A percentile compares a stretch with the other conserved stretches of the same genome.
phyloP scores from a whole-genome alignment of 2,329 filamentous ascomycete species.

The Davidsoniella neocaledoniae region DNA sequence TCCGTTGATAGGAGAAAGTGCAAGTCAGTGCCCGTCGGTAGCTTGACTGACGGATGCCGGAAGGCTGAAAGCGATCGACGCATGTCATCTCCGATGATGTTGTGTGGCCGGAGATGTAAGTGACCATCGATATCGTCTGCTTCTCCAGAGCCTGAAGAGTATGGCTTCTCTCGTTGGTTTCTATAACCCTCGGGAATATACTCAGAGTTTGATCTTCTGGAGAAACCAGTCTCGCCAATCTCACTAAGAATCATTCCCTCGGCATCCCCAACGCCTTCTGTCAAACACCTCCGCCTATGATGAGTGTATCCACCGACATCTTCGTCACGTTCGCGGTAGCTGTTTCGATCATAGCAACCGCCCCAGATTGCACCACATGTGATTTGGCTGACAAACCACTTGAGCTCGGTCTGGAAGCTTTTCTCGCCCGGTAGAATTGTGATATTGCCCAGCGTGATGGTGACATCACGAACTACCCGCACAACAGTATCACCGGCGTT shows the following conservation, averaged over 20 bases:
- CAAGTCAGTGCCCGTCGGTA: constrained; percentile 33
- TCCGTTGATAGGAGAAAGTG: constrained; percentile 53
- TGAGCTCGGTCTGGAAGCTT: constrained; percentile 29
- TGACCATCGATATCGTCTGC: neutral
- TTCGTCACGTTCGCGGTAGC: neutral
- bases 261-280: neutral
- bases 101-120: constrained; percentile 7
- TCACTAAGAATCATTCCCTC: constrained; percentile 4
- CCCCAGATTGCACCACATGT: constrained; percentile 28
- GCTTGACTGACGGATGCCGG: constrained; percentile 5
- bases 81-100: neutral
- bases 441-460: constrained; percentile 37
- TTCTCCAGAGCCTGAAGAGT: neutral
- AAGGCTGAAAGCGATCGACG: neutral
- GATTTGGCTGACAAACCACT: constrained; percentile 25
- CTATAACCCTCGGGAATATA: neutral
- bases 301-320: constrained; percentile 5
- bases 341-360: constrained; percentile 1
- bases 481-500: constrained; percentile 77
- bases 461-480: constrained; percentile 37
- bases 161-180: neutral
- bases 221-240: neutral
- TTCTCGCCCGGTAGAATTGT: constrained; percentile 44
- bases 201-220: neutral
- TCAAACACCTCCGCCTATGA: neutral